These are phyloP conservation scores for Panellus pusillus DNA, from an alignment of 768 basidiomycete genomes.

Conservation along the genomic window DNA sequence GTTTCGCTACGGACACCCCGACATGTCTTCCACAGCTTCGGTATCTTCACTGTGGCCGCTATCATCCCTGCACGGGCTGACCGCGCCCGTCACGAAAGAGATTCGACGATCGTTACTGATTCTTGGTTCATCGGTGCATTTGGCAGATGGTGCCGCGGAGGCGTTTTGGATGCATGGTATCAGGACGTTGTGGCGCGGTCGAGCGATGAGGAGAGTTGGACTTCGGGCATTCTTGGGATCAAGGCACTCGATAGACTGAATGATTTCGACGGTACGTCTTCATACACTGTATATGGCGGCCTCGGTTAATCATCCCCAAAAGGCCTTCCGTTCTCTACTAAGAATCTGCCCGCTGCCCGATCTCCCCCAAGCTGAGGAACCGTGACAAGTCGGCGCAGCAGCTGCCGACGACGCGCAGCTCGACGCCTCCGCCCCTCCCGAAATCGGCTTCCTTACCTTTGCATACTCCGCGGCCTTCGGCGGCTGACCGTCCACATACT, in stretches of 20 bases:
- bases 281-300: constrained; percentile 23
- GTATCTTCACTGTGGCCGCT: constrained; percentile 83
- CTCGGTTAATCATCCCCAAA: constrained; percentile 12
- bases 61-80: constrained; percentile 52
- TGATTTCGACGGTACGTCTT: constrained; percentile 57
- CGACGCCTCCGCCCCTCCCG: constrained; percentile 81
- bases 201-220: constrained; percentile 73
- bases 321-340: constrained; percentile 55
- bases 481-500: constrained; percentile 32
- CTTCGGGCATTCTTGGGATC: constrained; percentile 74
- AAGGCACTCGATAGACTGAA: constrained; percentile 71
- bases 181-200: constrained; percentile 62
- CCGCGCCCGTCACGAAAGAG: constrained; percentile 36
- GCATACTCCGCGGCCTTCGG: constrained; percentile 55
- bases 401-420: constrained; percentile 52
- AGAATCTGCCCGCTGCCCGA: constrained; percentile 45
- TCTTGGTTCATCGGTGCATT: constrained; percentile 91
- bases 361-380: constrained; percentile 57
- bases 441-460: constrained; percentile 80
- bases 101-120: constrained; percentile 61
- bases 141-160: constrained; percentile 89
- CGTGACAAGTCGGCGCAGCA: constrained; percentile 55
- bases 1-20: constrained; percentile 91
- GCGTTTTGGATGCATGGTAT: constrained; percentile 79
- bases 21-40: constrained; percentile 83